Conservation (phyloP, 1,284 basidiomycete genomes). For the Sanghuangporus sanghuang region DNA sequence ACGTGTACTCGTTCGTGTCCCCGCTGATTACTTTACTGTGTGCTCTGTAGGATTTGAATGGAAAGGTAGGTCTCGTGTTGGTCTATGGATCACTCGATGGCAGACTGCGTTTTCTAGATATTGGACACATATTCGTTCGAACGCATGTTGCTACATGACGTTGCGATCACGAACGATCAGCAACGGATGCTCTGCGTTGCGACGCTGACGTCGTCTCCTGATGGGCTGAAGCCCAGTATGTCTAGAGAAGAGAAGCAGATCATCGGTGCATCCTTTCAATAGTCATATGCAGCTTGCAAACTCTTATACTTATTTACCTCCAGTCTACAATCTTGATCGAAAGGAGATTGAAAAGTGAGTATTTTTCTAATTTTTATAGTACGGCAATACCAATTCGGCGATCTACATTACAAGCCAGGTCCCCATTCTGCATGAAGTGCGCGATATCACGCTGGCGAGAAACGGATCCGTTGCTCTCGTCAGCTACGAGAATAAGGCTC, state of each 20-base stretch:
- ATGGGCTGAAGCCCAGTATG: constrained; percentile 67
- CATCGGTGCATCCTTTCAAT: constrained; percentile 43
- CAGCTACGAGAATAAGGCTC: constrained; percentile 70
- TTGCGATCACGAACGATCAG: constrained; percentile 66
- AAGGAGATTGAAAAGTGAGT: constrained; percentile 62
- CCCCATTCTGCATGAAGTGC: constrained; percentile 74
- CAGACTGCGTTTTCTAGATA: background rate
- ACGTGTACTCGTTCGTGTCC: background rate
- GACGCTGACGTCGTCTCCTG: constrained; percentile 53
- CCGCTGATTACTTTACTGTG: background rate
- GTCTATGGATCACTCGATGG: no score
- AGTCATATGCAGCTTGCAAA: background rate
- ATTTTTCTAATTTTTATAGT: background rate
- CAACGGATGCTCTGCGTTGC: constrained; percentile 66
- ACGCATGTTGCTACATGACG: constrained; percentile 64
- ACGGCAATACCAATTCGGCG: background rate
- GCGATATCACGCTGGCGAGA: constrained; percentile 62
- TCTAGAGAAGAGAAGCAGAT: constrained; percentile 73
- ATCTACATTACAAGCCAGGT: constrained; percentile 48
- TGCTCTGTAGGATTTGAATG: no score
- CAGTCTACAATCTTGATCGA: constrained; percentile 68
- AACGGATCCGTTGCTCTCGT: constrained; percentile 61
- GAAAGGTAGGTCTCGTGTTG: no score
- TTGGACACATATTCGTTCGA: constrained; percentile 50
- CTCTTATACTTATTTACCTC: background rate